Base-by-base conservation (phyloP, 805 yeast genomes). In the Spencermartinsiella europaea region DNA sequence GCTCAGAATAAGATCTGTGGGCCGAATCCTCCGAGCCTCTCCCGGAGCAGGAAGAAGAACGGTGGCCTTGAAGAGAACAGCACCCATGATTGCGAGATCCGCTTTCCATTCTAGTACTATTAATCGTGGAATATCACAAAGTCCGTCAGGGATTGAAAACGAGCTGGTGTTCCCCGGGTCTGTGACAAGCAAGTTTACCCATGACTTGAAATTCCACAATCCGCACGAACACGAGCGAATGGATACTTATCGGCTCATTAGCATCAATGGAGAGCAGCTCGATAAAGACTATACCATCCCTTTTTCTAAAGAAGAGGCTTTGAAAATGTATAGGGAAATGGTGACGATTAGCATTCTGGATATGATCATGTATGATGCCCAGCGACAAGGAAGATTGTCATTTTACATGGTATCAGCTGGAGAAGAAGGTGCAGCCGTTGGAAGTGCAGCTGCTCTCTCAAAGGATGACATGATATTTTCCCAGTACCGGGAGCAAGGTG, bases 351-450 rank as follows among this genome's bases (percentile, higher is more conserved):
- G 54, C 38, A 58, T 61, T 33, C 49, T 63, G 56, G 68, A 63
- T 40, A 45, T 57, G 20, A 63, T 63, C 44, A 57, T 63, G 63
- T 63, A 55, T 40, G 68, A 63, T 33, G 66, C 68, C 14, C 68
- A 63, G 47, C 54, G 68, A 21, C 68, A 63, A 45, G 68, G 68
- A 22, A 53, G 68, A 8, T 48, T 63, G 21, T 51, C 59, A 35
- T 63, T 63, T 48, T 63, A 63, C 51, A 63, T 63, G 66, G 65
- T 62, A n/a, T 51, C 58, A 33, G 64, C 64, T 17, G 68, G 68
- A 12, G 68, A 63, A 37, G 68, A 63, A 42, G 68, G 66, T 3
- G 56, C 62, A n/a, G 55, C 64, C 10, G 62, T 63, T 2, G 68
- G 67, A 10, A 52, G 60, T 34, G 59, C 66, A 0, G 63, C 67